A percentile compares a stretch with the other conserved stretches of the same genome.
These are phyloP conservation scores for Pulveroboletus sp. DNA, from an alignment of 768 basidiomycete species.

Conservation along the genomic window DNA sequence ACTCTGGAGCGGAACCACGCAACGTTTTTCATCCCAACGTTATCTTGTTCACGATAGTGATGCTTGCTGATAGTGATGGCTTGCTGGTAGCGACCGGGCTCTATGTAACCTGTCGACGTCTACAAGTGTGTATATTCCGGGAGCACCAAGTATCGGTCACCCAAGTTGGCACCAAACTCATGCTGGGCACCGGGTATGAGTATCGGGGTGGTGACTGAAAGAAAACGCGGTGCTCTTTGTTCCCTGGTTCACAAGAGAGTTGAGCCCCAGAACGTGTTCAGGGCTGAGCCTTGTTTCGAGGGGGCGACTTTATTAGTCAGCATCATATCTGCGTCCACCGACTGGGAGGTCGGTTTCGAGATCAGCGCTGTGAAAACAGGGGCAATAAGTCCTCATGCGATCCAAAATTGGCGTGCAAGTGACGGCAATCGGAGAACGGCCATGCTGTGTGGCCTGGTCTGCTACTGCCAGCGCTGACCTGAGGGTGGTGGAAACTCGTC, in stretches of 20 bases:
- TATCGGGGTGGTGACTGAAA: neutral
- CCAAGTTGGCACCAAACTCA: neutral
- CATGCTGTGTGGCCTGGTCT: too few species aligned
- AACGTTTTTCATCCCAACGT: neutral
- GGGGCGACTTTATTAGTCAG: too few species aligned
- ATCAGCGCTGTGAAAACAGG: too few species aligned
- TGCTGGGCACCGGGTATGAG: neutral
- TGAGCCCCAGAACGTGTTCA: neutral
- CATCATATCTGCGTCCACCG: too few species aligned
- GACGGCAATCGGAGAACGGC: neutral
- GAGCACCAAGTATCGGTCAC: neutral
- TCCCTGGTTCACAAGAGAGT: neutral
- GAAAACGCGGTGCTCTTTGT: neutral
- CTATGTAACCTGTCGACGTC: neutral
- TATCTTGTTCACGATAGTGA: neutral
- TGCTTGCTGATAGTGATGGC: neutral
- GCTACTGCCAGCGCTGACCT: too few species aligned
- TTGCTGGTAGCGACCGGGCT: neutral
- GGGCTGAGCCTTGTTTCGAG: too few species aligned
- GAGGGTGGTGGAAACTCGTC: neutral
- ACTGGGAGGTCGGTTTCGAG: too few species aligned
- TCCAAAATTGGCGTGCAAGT: neutral
- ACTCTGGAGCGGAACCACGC: too few species aligned
- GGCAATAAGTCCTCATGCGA: too few species aligned
- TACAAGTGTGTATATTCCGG: neutral